Conservation (phyloP, 108 stramenopile species). For the Mayamaea pseudoterrestris region DNA sequence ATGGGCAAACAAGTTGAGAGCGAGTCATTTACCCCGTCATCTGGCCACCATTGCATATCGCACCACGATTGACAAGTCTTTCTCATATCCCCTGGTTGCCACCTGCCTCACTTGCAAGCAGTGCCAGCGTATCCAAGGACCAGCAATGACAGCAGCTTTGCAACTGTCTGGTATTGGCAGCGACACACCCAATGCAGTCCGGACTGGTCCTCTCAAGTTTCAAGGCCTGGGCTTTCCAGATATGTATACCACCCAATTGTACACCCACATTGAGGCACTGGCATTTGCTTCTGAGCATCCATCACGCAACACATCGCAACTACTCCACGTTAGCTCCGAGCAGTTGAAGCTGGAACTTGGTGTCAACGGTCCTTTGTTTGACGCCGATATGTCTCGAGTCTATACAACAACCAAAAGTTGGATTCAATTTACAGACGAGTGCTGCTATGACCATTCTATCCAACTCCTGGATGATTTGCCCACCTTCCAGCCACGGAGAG, state of each 20-base stretch:
- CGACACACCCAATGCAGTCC: neutral
- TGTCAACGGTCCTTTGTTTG: neutral
- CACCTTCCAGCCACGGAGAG: too few species aligned
- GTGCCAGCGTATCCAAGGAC: too few species aligned
- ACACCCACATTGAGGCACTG: neutral
- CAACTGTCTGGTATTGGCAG: neutral
- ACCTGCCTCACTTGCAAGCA: neutral
- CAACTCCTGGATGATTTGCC: too few species aligned
- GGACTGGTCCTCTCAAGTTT: neutral
- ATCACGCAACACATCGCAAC: neutral
- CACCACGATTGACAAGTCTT: neutral
- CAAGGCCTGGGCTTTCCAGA: neutral
- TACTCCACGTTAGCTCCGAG: neutral
- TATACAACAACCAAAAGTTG: too few species aligned
- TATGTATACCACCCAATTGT: neutral
- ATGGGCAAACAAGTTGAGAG: conserved; percentile 2
- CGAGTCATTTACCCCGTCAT: neutral
- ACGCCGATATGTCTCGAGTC: too few species aligned
- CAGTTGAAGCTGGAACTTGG: neutral
- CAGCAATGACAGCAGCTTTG: neutral
- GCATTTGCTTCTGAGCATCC: neutral
- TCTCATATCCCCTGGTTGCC: neutral
- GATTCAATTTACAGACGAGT: too few species aligned
- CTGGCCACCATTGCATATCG: conserved; percentile 2
- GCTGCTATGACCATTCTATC: too few species aligned